These are phyloP conservation scores for Rhodocollybia butyracea DNA, from an alignment of 768 basidiomycete genomes.

Conservation along the genomic window DNA sequence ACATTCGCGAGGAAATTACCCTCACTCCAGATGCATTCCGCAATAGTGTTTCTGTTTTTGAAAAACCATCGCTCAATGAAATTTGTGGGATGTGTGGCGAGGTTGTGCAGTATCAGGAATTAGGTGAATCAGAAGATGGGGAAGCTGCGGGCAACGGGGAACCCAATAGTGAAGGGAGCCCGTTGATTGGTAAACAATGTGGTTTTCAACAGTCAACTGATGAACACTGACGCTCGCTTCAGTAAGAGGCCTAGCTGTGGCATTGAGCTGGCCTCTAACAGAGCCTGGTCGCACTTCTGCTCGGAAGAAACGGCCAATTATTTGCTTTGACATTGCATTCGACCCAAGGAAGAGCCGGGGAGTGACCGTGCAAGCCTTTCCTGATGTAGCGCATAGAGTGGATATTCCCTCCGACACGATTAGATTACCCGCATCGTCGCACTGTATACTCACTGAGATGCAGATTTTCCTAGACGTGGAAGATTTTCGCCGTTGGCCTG, in stretches of 20 bases:
- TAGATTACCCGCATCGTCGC: neutral
- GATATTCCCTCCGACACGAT: neutral
- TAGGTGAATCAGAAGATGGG: too few relatives aligned
- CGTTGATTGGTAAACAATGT: too few relatives aligned
- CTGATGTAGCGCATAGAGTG: neutral
- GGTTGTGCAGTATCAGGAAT: too few relatives aligned
- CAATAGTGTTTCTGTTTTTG: neutral
- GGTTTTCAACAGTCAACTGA: too few relatives aligned
- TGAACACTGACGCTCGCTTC: too few relatives aligned
- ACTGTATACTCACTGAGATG: constrained; percentile 1
- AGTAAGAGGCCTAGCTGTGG: too few relatives aligned
- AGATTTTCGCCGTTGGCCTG: neutral
- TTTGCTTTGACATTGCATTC: neutral
- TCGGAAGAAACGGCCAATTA: neutral
- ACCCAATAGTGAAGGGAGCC: too few relatives aligned
- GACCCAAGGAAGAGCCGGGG: neutral
- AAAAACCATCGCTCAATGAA: neutral
- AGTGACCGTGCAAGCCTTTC: neutral
- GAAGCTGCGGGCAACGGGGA: too few relatives aligned
- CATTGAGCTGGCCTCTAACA: constrained; percentile 1
- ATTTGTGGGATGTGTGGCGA: neutral
- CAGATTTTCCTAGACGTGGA: neutral
- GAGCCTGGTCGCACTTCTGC: neutral
- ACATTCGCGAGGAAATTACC: neutral
- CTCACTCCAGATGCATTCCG: neutral